Percentiles rank a stretch among this genome's conserved stretches.
phyloP scores from a whole-genome alignment of 1,284 basidiomycete species.

The Taiwanofungus camphoratus region DNA sequence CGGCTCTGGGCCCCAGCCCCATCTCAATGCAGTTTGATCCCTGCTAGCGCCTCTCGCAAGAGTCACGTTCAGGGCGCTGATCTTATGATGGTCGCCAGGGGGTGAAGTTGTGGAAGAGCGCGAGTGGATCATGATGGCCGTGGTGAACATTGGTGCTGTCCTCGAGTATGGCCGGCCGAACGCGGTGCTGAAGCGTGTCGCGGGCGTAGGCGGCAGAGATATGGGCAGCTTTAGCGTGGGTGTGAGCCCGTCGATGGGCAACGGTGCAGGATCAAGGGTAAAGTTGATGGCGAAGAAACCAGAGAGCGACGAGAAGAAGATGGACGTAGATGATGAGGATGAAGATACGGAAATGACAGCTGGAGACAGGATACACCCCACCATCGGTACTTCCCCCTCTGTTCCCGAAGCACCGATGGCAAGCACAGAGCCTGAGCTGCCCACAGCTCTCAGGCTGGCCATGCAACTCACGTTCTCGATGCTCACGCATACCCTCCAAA shows the following conservation, averaged over 20 bases:
- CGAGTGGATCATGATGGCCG: constrained; percentile 95
- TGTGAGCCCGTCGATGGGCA: constrained; percentile 12
- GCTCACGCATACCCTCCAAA: constrained; percentile 66
- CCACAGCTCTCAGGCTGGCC: constrained; percentile 66
- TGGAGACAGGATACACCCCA: background rate
- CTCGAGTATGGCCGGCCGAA: constrained; percentile 85
- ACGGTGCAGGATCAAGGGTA: constrained; percentile 25
- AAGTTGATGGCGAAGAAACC: constrained; percentile 30
- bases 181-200: constrained; percentile 62
- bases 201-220: constrained; percentile 33
- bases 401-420: constrained; percentile 11
- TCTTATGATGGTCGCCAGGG: constrained; percentile 11
- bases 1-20: background rate
- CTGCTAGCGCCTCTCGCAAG: background rate
- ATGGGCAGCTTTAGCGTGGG: constrained; percentile 17
- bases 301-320: constrained; percentile 48
- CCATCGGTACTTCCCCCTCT: constrained; percentile 7
- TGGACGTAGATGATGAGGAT: constrained; percentile 69
- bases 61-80: too few relatives aligned
- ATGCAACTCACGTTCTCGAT: constrained; percentile 78
- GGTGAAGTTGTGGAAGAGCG: constrained; percentile 57
- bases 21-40: background rate
- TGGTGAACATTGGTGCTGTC: constrained; percentile 76
- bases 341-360: constrained; percentile 40
- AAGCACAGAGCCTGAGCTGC: constrained; percentile 35